These are phyloP conservation scores for Actinomortierella ambigua DNA, from an alignment of 371 early-diverging fungal species.

Conservation along the genomic window DNA sequence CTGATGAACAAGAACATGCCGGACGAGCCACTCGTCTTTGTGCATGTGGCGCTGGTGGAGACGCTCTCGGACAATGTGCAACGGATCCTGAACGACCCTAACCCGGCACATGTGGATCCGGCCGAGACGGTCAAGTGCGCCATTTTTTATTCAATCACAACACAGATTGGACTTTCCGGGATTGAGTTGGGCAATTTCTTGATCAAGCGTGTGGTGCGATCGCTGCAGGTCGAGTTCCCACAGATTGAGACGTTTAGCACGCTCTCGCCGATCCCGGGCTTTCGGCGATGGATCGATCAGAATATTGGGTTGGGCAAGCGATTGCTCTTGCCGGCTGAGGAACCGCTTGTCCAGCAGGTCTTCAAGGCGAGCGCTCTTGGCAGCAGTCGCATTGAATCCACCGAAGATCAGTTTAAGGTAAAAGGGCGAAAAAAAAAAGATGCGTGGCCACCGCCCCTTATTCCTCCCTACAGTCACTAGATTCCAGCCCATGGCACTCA, in stretches of 20 bases:
- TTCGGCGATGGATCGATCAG: conserved; percentile 73
- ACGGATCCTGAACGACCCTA: conserved; percentile 65
- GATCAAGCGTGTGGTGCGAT: conserved; percentile 83
- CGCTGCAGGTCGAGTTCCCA: conserved; percentile 68
- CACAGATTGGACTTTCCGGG: conserved; percentile 78
- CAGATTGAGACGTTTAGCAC: conserved; percentile 79
- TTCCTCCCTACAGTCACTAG: too few species aligned
- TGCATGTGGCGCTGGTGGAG: conserved; percentile 76
- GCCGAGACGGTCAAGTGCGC: conserved; percentile 60
- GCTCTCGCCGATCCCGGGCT: conserved; percentile 85
- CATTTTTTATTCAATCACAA: conserved; percentile 89
- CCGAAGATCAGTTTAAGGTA: conserved; percentile 38
- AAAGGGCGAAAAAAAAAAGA: too few species aligned
- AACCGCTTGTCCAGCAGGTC: conserved; percentile 7
- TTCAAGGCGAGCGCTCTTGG: neutral
- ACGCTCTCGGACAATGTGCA: conserved; percentile 62
- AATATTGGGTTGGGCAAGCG: conserved; percentile 28
- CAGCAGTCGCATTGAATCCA: neutral
- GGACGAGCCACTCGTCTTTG: conserved; percentile 80
- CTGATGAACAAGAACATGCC: conserved; percentile 78
- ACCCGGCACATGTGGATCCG: conserved; percentile 29
- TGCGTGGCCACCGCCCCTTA: too few species aligned
- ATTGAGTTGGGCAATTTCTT: conserved; percentile 87
- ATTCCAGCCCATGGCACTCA: too few species aligned
- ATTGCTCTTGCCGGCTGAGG: conserved; percentile 29